Evolutionary conservation across 768 basidiomycete genomes (phyloP).

Genomic region (Symmetrospora coprosmae): DNA sequence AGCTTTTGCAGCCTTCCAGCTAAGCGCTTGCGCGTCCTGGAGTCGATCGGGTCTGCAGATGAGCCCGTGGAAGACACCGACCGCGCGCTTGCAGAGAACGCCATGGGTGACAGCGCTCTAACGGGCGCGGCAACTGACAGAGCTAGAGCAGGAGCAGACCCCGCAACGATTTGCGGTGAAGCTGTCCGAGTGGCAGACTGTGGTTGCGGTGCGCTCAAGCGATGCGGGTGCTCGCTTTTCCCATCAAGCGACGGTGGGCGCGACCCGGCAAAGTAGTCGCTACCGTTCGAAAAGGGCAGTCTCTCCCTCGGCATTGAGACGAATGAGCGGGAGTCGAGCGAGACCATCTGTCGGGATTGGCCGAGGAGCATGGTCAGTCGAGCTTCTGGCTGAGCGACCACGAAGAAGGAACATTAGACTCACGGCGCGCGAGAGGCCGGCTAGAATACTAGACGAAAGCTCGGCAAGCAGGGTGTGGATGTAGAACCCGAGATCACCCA

Average conservation of each 20-base stretch:
- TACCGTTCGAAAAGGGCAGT: no score
- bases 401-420: background rate
- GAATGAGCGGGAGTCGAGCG: constrained; percentile 26
- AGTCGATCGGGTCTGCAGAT: background rate
- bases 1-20: constrained; percentile 68
- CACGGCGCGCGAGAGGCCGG: constrained; percentile 73
- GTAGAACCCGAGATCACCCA: constrained; percentile 72
- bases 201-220: no score
- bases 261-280: no score
- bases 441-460: constrained; percentile 69
- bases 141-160: no score
- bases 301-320: constrained; percentile 28
- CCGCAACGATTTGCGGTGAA: no score
- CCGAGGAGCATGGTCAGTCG: background rate
- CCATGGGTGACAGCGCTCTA: no score
- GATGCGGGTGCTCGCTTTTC: no score
- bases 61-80: no score
- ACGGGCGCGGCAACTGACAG: no score
- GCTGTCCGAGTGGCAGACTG: no score
- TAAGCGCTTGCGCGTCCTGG: constrained; percentile 24
- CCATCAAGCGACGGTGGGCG: no score
- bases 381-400: background rate
- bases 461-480: constrained; percentile 78
- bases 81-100: no score
- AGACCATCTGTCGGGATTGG: background rate